A percentile compares a stretch with the other conserved stretches of the same genome.
Evolutionary conservation across 2,329 filamentous ascomycete species (phyloP).

Genomic region (Xylaria sp.): DNA sequence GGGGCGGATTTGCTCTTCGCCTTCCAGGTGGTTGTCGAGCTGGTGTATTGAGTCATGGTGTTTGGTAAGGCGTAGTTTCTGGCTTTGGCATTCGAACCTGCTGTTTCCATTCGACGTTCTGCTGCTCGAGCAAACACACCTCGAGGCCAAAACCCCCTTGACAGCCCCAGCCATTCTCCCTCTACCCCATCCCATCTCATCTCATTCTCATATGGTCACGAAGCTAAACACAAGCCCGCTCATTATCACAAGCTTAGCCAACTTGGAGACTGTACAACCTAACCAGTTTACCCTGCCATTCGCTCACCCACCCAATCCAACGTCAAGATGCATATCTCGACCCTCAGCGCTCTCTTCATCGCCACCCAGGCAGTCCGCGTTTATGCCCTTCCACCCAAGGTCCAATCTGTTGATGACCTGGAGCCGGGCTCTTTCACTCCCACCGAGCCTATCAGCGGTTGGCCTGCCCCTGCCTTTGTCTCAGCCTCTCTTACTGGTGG

Average conservation of each 20-base stretch:
- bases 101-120: background rate
- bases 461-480: constrained; percentile 16
- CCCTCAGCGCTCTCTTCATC: constrained; percentile 27
- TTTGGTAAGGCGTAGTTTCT: constrained; percentile 14
- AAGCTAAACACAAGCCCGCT: background rate
- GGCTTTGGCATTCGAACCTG: background rate
- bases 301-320: constrained; percentile 6
- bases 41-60: background rate
- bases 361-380: constrained; percentile 28
- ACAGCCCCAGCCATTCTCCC: constrained; percentile 2
- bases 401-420: constrained; percentile 4
- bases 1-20: background rate
- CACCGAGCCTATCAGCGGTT: constrained; percentile 26
- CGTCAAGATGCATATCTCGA: constrained; percentile 31
- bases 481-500: constrained; percentile 1
- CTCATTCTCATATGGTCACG: background rate
- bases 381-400: constrained; percentile 33
- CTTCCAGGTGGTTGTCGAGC: background rate
- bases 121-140: background rate
- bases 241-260: constrained; percentile 9
- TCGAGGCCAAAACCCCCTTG: background rate
- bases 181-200: background rate
- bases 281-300: background rate
- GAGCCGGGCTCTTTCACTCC: constrained; percentile 24
- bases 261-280: constrained; percentile 18